Evolutionary conservation across 1,284 basidiomycete genomes (phyloP).

Genomic region (Austroboletus sp.): DNA sequence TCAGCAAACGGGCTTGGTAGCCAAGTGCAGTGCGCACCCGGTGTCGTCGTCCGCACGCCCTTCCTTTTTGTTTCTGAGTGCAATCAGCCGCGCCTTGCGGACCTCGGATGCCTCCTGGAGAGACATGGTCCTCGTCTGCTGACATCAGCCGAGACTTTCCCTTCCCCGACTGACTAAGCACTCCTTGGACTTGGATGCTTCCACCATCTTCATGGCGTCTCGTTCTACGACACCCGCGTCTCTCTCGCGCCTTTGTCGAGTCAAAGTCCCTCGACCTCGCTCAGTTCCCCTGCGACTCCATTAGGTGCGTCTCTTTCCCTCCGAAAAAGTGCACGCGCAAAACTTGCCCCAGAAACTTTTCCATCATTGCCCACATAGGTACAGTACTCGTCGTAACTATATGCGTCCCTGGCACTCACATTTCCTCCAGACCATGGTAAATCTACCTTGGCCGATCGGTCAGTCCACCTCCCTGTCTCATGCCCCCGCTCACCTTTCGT

Average conservation of each 20-base stretch:
- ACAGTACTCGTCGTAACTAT: constrained; percentile 2
- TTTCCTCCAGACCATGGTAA: constrained; percentile 73
- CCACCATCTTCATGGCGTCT: constrained; percentile 35
- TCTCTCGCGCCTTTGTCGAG: constrained; percentile 30
- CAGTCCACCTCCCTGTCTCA: constrained; percentile 23
- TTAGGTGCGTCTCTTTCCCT: constrained; percentile 47
- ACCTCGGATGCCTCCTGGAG: constrained; percentile 78
- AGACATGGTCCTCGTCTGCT: constrained; percentile 47
- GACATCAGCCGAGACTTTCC: constrained; percentile 1
- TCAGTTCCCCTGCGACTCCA: constrained; percentile 66
- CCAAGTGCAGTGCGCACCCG: constrained; percentile 25
- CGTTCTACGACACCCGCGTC: constrained; percentile 20
- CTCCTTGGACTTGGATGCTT: constrained; percentile 32
- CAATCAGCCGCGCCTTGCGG: constrained; percentile 79
- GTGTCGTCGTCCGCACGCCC: constrained; percentile 41
- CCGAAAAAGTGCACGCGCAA: neutral
- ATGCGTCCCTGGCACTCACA: constrained; percentile 9
- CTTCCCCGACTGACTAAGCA: constrained; percentile 31
- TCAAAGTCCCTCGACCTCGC: constrained; percentile 49
- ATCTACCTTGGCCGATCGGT: constrained; percentile 85
- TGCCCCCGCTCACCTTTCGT: neutral
- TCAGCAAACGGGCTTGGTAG: constrained; percentile 2
- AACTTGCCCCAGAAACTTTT: constrained; percentile 66
- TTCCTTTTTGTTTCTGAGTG: constrained; percentile 73
- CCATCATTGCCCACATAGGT: constrained; percentile 92